Conservation (phyloP, 2,329 filamentous ascomycete species). For the Zymoseptoria crescenta region DNA sequence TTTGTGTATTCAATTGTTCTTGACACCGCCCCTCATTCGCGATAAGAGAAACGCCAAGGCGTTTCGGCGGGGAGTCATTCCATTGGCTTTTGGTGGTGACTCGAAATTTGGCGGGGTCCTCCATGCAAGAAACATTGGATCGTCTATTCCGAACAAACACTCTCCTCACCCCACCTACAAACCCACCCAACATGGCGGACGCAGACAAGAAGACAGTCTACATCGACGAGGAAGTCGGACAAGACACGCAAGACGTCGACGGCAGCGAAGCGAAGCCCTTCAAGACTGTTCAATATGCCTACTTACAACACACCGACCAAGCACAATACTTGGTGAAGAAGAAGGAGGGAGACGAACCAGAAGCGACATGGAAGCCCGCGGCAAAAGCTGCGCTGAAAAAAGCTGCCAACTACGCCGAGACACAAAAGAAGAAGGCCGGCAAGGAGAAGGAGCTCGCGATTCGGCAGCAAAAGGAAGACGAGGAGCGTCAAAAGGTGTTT, state of each 20-base stretch:
- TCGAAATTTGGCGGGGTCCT: too few relatives aligned
- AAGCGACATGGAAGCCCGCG: conserved; percentile 68
- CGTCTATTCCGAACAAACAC: neutral
- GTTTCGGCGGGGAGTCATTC: too few relatives aligned
- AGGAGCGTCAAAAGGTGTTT: conserved; percentile 61
- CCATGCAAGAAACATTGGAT: neutral
- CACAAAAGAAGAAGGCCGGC: conserved; percentile 74
- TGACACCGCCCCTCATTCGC: too few relatives aligned
- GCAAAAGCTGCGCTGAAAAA: conserved; percentile 84
- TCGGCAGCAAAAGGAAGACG: conserved; percentile 63
- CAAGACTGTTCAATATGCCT: conserved; percentile 72
- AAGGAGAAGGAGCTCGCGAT: conserved; percentile 68
- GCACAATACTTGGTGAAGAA: conserved; percentile 62
- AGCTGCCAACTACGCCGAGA: conserved; percentile 64
- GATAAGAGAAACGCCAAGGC: too few relatives aligned
- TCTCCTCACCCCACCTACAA: neutral
- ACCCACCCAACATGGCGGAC: conserved; percentile 23
- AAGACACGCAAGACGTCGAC: conserved; percentile 53
- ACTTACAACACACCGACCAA: conserved; percentile 59
- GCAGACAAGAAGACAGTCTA: conserved; percentile 47
- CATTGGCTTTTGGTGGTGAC: too few relatives aligned
- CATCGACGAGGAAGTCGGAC: conserved; percentile 72
- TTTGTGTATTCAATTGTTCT: too few relatives aligned
- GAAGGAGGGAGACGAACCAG: conserved; percentile 55
- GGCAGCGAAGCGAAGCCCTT: conserved; percentile 69